Evolutionary conservation across 2,329 filamentous ascomycete species (phyloP).

Genomic region (Penicillium sp.): DNA sequence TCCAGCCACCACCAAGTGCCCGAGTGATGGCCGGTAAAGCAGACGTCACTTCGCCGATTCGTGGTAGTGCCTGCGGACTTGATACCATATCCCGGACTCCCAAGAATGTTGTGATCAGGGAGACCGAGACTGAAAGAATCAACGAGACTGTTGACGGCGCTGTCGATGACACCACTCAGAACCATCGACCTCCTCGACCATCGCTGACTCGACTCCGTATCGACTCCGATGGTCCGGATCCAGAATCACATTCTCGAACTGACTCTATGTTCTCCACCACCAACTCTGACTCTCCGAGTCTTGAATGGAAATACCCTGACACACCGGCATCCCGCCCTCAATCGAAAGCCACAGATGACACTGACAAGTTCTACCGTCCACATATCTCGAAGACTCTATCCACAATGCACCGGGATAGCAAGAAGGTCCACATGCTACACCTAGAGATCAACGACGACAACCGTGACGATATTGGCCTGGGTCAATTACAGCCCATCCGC

Average conservation of each 20-base stretch:
- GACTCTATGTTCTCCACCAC: slow-evolving; percentile 26
- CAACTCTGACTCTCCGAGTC: slow-evolving; percentile 23
- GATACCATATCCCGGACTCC: slow-evolving; percentile 6
- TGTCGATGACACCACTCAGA: slow-evolving; percentile 8
- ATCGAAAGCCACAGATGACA: slow-evolving; percentile 30
- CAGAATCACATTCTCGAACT: slow-evolving; percentile 23
- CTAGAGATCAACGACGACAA: slow-evolving; percentile 31
- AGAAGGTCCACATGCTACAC: slow-evolving; percentile 30
- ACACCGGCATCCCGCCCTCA: slow-evolving; percentile 31
- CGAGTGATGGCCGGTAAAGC: slow-evolving; percentile 85
- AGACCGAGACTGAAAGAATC: slow-evolving; percentile 1
- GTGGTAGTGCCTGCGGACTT: slow-evolving; percentile 13
- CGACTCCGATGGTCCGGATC: slow-evolving; percentile 7
- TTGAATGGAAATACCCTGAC: slow-evolving; percentile 28
- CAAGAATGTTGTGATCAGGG: background rate
- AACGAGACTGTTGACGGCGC: slow-evolving; percentile 5
- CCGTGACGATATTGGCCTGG: slow-evolving; percentile 24
- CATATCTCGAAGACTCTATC: slow-evolving; percentile 29
- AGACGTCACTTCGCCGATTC: slow-evolving; percentile 20
- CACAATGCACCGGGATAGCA: slow-evolving; percentile 25
- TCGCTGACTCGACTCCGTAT: slow-evolving; percentile 13
- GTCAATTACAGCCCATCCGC: slow-evolving; percentile 29
- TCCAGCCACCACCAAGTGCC: slow-evolving; percentile 80
- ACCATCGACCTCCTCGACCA: slow-evolving; percentile 14
- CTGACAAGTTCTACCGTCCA: slow-evolving; percentile 24